phyloP scores from a whole-genome alignment of 2,329 filamentous ascomycete species.

The Alternaria ethzedia region DNA sequence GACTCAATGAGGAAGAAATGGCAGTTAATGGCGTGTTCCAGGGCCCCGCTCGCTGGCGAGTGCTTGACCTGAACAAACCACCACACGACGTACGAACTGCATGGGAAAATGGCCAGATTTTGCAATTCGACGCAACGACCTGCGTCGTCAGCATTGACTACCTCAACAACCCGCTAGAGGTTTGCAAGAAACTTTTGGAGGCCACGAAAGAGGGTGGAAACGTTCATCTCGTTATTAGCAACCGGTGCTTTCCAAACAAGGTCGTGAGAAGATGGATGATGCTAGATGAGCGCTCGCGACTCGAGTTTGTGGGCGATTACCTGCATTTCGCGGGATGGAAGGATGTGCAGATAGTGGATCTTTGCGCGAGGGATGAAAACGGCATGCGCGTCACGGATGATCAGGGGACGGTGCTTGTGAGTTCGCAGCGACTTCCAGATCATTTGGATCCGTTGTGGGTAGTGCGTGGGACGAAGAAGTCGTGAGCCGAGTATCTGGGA shows the following conservation, averaged over 20 bases:
- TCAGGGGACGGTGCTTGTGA: slow-evolving; percentile 21
- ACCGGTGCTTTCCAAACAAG: slow-evolving; percentile 62
- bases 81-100: slow-evolving; percentile 38
- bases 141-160: slow-evolving; percentile 62
- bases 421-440: slow-evolving; percentile 15
- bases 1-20: slow-evolving; percentile 58
- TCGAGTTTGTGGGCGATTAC: slow-evolving; percentile 60
- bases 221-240: slow-evolving; percentile 59
- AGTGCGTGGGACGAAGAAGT: slow-evolving; percentile 32
- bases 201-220: slow-evolving; percentile 52
- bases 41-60: slow-evolving; percentile 37
- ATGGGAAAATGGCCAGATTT: slow-evolving; percentile 3
- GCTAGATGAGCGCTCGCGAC: slow-evolving; percentile 53
- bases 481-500: no score
- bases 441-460: slow-evolving; percentile 39
- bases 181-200: slow-evolving; percentile 52
- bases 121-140: slow-evolving; percentile 54
- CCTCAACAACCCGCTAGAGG: slow-evolving; percentile 54
- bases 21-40: slow-evolving; percentile 46
- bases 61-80: slow-evolving; percentile 53
- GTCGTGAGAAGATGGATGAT: slow-evolving; percentile 57
- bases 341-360: slow-evolving; percentile 60
- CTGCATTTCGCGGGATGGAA: slow-evolving; percentile 60
- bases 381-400: slow-evolving; percentile 30
- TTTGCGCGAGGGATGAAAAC: slow-evolving; percentile 50